These are phyloP conservation scores for Penicillium antarcticum DNA, from an alignment of 495 filamentous ascomycete genomes.

Conservation along the genomic window DNA sequence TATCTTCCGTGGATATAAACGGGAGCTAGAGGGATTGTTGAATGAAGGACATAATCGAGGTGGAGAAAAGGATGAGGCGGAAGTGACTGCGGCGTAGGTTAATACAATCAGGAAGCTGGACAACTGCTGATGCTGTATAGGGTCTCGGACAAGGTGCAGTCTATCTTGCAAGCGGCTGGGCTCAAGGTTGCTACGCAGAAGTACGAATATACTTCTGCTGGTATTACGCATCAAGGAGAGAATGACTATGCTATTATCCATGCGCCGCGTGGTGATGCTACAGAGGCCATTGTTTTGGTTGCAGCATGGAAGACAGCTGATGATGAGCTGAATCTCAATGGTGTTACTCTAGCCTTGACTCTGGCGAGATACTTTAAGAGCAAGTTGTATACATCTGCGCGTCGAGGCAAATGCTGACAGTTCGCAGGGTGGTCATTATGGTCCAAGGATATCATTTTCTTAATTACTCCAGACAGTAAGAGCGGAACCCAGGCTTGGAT, in stretches of 20 bases:
- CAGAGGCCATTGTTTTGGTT: slow-evolving; percentile 91
- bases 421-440: slow-evolving; percentile 83
- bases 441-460: slow-evolving; percentile 97
- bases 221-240: slow-evolving; percentile 72
- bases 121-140: slow-evolving; percentile 30
- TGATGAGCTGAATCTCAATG: slow-evolving; percentile 76
- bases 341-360: slow-evolving; percentile 79
- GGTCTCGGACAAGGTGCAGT: slow-evolving; percentile 65
- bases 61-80: slow-evolving; percentile 17
- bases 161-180: slow-evolving; percentile 71
- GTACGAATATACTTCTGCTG: slow-evolving; percentile 74
- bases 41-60: slow-evolving; percentile 13
- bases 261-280: slow-evolving; percentile 94
- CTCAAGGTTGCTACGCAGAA: slow-evolving; percentile 83
- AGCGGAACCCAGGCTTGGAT: slow-evolving; percentile 96
- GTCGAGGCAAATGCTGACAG: slow-evolving; percentile 13
- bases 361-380: slow-evolving; percentile 92
- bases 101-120: neutral
- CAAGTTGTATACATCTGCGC: slow-evolving; percentile 22
- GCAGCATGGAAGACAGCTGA: slow-evolving; percentile 85
- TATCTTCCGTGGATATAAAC: slow-evolving; percentile 86
- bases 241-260: slow-evolving; percentile 96
- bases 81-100: slow-evolving; percentile 46
- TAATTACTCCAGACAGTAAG: slow-evolving; percentile 83
- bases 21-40: slow-evolving; percentile 63